A percentile compares a stretch with the other conserved stretches of the same genome.
Conservation (phyloP, 306 rosid genomes). For the Fragaria iinumae region DNA sequence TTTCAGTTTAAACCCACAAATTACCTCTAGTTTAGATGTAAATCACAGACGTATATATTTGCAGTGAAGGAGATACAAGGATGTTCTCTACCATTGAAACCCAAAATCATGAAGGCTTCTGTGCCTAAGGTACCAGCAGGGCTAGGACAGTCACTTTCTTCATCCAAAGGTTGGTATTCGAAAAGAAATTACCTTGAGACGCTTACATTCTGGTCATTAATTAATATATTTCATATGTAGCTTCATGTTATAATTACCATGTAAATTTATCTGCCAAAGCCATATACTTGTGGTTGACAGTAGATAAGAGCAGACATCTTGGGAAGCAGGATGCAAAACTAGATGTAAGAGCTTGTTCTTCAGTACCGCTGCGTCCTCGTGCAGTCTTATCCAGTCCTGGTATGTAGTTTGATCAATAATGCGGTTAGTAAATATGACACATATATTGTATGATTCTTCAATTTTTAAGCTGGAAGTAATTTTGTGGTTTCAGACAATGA, state of each 20-base stretch:
- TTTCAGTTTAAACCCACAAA: not conserved
- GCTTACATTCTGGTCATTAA: not conserved
- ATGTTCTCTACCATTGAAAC: constrained; percentile 22
- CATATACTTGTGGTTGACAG: constrained; percentile 27
- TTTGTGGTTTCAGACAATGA: constrained; percentile 47
- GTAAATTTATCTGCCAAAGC: not conserved
- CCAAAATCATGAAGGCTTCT: constrained; percentile 35
- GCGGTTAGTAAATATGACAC: not conserved
- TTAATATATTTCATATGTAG: not conserved
- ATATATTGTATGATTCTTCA: not conserved
- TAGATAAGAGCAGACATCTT: constrained; percentile 23
- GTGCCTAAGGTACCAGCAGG: constrained; percentile 14
- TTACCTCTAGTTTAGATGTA: not conserved
- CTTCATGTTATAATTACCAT: no score
- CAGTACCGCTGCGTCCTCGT: constrained; percentile 43
- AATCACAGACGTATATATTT: not conserved
- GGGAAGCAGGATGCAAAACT: constrained; percentile 21
- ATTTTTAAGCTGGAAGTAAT: not conserved
- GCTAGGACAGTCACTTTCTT: constrained; percentile 26
- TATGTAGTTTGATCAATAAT: constrained; percentile 17
- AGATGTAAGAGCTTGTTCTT: constrained; percentile 24
- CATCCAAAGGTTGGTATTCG: constrained; percentile 34
- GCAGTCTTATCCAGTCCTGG: constrained; percentile 73
- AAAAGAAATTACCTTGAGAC: not conserved
- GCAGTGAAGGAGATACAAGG: constrained; percentile 33